phyloP scores from a whole-genome alignment of 768 basidiomycete species.

The Auricularia cornea region DNA sequence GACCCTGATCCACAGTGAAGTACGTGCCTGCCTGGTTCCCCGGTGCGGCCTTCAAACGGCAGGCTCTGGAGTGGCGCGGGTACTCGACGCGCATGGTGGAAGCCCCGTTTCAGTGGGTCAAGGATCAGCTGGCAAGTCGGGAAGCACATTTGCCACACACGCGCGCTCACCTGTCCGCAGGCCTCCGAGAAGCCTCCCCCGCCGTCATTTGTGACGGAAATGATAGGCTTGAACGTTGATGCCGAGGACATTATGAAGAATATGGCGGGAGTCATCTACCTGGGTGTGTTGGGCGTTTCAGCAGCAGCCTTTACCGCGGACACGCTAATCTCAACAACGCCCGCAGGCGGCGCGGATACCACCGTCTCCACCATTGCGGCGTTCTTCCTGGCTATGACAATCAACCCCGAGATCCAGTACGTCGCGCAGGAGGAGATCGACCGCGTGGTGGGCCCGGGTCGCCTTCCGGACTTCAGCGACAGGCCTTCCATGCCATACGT shows the following conservation, averaged over 20 bases:
- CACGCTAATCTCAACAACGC: not conserved
- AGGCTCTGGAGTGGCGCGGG: conserved; percentile 18
- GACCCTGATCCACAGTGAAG: conserved; percentile 15
- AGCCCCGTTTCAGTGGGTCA: not conserved
- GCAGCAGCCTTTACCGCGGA: not conserved
- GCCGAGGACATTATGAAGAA: not conserved
- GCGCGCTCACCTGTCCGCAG: not conserved
- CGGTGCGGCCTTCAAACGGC: conserved; percentile 27
- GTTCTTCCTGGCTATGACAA: conserved; percentile 31
- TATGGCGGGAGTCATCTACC: not conserved
- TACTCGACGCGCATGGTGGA: not conserved
- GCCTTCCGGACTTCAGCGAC: conserved; percentile 21
- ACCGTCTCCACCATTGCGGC: conserved; percentile 10
- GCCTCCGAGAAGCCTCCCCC: not conserved
- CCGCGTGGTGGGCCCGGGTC: conserved; percentile 13
- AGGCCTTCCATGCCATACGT: conserved; percentile 17
- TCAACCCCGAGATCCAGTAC: conserved; percentile 24
- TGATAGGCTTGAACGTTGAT: not conserved
- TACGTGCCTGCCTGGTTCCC: conserved; percentile 34
- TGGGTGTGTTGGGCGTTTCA: not conserved
- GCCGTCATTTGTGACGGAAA: not conserved
- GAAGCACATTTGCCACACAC: not conserved
- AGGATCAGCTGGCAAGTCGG: not conserved
- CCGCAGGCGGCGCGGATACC: conserved; percentile 1
- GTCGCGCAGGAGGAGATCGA: conserved; percentile 25